phyloP scores from a whole-genome alignment of 306 rosid species.

The Biancaea sappan region DNA sequence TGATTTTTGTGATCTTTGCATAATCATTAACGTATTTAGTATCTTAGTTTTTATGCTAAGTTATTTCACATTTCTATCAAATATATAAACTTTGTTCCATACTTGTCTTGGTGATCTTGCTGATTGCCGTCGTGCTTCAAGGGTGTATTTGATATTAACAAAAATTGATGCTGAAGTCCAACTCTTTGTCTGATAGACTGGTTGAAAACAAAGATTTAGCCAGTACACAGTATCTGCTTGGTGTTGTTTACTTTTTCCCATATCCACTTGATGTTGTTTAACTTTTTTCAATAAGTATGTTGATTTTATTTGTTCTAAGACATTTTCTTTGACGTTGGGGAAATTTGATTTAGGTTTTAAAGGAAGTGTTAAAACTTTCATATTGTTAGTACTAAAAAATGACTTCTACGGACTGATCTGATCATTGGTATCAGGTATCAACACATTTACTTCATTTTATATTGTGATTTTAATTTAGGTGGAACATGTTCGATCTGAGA shows the following conservation, averaged over 20 bases:
- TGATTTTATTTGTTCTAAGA: constrained; percentile 9
- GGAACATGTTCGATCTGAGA: constrained; percentile 98
- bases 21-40: constrained; percentile 2
- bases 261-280: constrained; percentile 10
- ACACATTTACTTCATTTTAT: constrained; percentile 22
- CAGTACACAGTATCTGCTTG: constrained; percentile 1
- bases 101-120: not conserved
- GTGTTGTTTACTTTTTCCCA: constrained; percentile 21
- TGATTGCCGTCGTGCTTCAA: not conserved
- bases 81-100: not conserved
- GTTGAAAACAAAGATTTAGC: constrained; percentile 13
- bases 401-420: constrained; percentile 8
- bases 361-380: constrained; percentile 8
- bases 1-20: constrained; percentile 7
- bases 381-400: constrained; percentile 1
- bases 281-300: constrained; percentile 3
- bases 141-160: not conserved
- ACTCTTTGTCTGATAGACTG: constrained; percentile 6
- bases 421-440: not conserved
- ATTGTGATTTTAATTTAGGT: constrained; percentile 57
- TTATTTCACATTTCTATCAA: constrained; percentile 2
- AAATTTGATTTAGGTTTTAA: constrained; percentile 24
- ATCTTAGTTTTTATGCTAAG: not conserved
- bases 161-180: not conserved
- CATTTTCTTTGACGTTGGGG: constrained; percentile 5